Evolutionary conservation across 768 basidiomycete genomes (phyloP).

Genomic region (Tulasnella sp.): DNA sequence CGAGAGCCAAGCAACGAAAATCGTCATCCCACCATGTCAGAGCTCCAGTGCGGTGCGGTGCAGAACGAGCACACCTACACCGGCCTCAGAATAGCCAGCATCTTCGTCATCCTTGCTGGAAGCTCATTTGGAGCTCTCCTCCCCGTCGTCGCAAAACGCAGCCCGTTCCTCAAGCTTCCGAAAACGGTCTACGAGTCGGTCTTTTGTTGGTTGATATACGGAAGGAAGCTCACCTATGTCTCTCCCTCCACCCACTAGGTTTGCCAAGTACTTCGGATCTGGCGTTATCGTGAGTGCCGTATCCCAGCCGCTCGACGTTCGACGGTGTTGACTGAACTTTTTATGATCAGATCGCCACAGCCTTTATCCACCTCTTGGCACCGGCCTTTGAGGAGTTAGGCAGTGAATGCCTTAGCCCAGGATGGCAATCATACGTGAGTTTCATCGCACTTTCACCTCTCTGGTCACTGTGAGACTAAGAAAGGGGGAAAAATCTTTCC

Average conservation of each 20-base stretch:
- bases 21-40: not conserved
- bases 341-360: constrained; percentile 61
- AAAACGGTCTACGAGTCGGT: constrained; percentile 57
- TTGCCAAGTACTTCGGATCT: constrained; percentile 85
- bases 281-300: constrained; percentile 60
- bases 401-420: constrained; percentile 54
- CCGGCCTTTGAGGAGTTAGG: constrained; percentile 63
- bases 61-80: constrained; percentile 8
- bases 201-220: not conserved
- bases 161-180: constrained; percentile 44
- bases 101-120: constrained; percentile 60
- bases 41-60: constrained; percentile 7
- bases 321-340: not conserved
- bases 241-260: constrained; percentile 30
- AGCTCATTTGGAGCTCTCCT: constrained; percentile 55
- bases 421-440: constrained; percentile 62
- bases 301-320: not conserved
- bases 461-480: not conserved
- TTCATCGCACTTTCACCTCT: not conserved
- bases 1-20: not conserved
- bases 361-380: constrained; percentile 72
- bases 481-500: not conserved
- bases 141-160: constrained; percentile 50
- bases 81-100: constrained; percentile 48
- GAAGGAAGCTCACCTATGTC: not conserved